Conservation (phyloP, 176 grass and related monocot genomes). For the Aechmea fasciata region DNA sequence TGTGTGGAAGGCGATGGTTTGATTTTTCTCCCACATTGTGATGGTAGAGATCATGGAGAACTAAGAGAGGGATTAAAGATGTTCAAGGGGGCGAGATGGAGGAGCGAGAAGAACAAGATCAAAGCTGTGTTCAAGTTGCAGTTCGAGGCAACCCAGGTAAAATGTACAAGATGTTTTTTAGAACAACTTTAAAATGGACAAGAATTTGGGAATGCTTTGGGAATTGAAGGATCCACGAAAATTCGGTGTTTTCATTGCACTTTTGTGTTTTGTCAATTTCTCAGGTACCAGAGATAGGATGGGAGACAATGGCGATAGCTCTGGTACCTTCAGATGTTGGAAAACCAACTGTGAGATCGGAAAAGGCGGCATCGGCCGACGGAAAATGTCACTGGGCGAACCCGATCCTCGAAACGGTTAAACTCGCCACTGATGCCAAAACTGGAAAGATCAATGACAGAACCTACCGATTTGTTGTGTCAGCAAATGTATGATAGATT, state of each 20-base stretch:
- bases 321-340: conserved; percentile 67
- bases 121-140: conserved; percentile 91
- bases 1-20: not conserved
- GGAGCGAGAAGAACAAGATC: conserved; percentile 64
- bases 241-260: not conserved
- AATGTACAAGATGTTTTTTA: not conserved
- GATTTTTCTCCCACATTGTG: conserved; percentile 22
- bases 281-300: conserved; percentile 59
- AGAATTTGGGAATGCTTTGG: too few species aligned
- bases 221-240: not conserved
- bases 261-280: not conserved
- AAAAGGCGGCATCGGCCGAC: conserved; percentile 36
- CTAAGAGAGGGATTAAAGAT: conserved; percentile 28
- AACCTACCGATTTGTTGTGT: conserved; percentile 75
- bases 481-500: conserved; percentile 44
- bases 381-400: conserved; percentile 54
- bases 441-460: conserved; percentile 56
- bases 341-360: conserved; percentile 65
- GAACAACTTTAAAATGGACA: too few species aligned
- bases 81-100: conserved; percentile 83
- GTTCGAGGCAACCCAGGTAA: conserved; percentile 70
- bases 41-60: not conserved
- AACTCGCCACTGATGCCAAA: conserved; percentile 46
- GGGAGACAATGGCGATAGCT: conserved; percentile 67
- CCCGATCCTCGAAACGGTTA: conserved; percentile 64